A percentile compares a stretch with the other conserved stretches of the same genome.
Evolutionary conservation across 1,284 basidiomycete genomes (phyloP).

Genomic region (Ceratobasidium sp.): DNA sequence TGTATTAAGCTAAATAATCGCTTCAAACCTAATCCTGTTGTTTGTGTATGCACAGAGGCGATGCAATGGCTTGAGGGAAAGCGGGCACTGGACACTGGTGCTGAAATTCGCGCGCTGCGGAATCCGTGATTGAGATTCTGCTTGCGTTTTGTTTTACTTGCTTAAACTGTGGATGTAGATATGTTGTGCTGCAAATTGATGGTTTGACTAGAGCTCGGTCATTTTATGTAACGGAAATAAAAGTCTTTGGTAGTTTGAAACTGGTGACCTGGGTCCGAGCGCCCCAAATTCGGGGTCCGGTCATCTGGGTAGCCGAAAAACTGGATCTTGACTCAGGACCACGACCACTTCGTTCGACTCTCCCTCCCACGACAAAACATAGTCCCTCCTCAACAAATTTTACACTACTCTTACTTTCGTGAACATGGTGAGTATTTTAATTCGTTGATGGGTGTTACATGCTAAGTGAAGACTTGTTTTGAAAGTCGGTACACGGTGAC

Average conservation of each 20-base stretch:
- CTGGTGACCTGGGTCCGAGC: conserved; percentile 33
- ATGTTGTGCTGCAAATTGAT: too few species aligned
- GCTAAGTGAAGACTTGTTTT: not conserved
- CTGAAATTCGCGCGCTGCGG: conserved; percentile 64
- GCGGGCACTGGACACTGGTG: conserved; percentile 73
- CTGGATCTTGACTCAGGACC: conserved; percentile 20
- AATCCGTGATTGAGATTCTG: conserved; percentile 13
- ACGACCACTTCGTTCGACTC: conserved; percentile 32
- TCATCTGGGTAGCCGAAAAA: conserved; percentile 39
- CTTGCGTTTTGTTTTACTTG: not conserved
- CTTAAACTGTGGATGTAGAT: not conserved
- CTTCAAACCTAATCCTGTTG: conserved; percentile 23
- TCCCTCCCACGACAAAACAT: conserved; percentile 32
- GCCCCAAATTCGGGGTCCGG: conserved; percentile 32
- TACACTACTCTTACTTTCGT: conserved; percentile 5
- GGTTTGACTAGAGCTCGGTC: too few species aligned
- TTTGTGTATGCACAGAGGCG: conserved; percentile 66
- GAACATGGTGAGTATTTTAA: conserved; percentile 27
- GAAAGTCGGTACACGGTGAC: conserved; percentile 59
- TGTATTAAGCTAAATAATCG: conserved; percentile 49
- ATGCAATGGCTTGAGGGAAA: conserved; percentile 87
- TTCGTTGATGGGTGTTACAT: not conserved
- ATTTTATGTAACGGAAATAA: too few species aligned
- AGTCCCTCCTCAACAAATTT: conserved; percentile 2
- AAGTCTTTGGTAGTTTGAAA: too few species aligned